phyloP scores from a whole-genome alignment of 768 basidiomycete species.

The Leccinum aurantiacum region DNA sequence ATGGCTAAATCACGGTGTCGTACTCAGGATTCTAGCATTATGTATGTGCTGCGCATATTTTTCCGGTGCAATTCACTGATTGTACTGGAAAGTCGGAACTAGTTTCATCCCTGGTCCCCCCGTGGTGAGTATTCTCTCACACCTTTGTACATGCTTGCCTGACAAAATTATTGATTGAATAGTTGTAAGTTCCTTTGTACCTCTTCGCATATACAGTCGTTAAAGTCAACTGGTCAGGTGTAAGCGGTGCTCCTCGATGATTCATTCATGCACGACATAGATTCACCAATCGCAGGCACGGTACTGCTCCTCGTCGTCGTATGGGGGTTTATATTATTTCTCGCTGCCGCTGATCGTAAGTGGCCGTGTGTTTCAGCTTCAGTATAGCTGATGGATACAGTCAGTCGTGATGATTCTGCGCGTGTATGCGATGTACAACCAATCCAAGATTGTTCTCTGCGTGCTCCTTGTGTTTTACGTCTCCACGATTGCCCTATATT shows the following conservation, averaged over 20 bases:
- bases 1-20: neutral
- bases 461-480: constrained; percentile 17
- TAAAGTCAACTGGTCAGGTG: constrained; percentile 13
- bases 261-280: neutral
- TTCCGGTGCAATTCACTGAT: neutral
- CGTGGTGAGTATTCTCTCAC: constrained; percentile 2
- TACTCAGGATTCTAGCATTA: constrained; percentile 4
- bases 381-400: neutral
- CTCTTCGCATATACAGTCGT: neutral
- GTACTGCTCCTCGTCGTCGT: neutral
- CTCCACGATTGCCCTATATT: constrained; percentile 2
- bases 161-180: neutral
- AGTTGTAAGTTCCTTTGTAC: constrained; percentile 15
- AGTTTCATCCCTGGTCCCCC: constrained; percentile 21
- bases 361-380: neutral
- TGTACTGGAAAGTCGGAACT: constrained; percentile 10
- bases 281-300: constrained; percentile 10
- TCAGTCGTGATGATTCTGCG: constrained; percentile 27
- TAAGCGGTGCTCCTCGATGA: constrained; percentile 1
- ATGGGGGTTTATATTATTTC: constrained; percentile 12
- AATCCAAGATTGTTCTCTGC: constrained; percentile 13
- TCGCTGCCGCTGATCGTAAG: constrained; percentile 22
- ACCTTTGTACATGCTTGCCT: neutral
- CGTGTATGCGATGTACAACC: constrained; percentile 25
- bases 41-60: constrained; percentile 3